Conservation (phyloP, 257 asterid species). For the Salvia hispanica region DNA sequence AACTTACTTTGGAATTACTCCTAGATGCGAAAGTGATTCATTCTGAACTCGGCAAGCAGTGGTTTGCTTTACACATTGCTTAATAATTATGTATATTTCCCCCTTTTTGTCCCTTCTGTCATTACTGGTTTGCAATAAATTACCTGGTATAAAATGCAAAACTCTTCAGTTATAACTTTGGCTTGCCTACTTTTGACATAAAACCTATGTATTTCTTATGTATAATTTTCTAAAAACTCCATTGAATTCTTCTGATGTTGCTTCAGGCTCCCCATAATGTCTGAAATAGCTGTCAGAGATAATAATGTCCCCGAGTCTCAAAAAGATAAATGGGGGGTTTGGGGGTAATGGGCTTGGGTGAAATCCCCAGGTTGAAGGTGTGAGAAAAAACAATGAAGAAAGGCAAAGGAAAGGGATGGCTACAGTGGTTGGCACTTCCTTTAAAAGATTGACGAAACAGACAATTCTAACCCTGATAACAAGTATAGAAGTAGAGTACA, state of each 20-base stretch:
- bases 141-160: not conserved
- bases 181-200: constrained; percentile 21
- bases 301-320: constrained; percentile 49
- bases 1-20: no score
- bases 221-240: not conserved
- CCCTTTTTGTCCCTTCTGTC: not conserved
- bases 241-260: constrained; percentile 23
- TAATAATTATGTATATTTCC: not conserved
- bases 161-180: constrained; percentile 7
- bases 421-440: constrained; percentile 38
- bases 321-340: constrained; percentile 46
- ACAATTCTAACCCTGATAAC: constrained; percentile 43
- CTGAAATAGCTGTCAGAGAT: constrained; percentile 60
- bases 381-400: constrained; percentile 42
- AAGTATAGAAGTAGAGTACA: constrained; percentile 73
- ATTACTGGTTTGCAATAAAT: not conserved
- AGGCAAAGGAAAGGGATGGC: constrained; percentile 40
- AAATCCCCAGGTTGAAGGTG: constrained; percentile 44
- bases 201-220: not conserved
- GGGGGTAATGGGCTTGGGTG: constrained; percentile 47
- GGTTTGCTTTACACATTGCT: no score
- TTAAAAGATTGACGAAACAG: constrained; percentile 40
- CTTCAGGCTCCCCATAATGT: constrained; percentile 49
- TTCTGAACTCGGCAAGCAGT: no score
- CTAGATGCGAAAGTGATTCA: no score